phyloP scores from a whole-genome alignment of 495 filamentous ascomycete species.

The Aspergillus avenaceus region DNA sequence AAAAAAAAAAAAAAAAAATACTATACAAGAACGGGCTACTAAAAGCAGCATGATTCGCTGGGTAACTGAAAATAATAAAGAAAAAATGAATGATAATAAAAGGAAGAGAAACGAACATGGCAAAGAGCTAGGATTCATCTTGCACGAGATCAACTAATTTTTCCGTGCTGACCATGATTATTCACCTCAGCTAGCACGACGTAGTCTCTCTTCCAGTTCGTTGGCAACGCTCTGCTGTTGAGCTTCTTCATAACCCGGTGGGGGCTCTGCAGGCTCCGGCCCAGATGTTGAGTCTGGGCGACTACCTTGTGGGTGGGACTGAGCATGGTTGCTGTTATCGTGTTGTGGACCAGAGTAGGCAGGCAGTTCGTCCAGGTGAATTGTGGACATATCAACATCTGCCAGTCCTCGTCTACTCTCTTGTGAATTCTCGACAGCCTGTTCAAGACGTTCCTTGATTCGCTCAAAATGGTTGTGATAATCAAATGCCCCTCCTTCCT shows the following conservation, averaged over 20 bases:
- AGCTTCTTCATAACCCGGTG: constrained; percentile 89
- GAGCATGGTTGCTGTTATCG: constrained; percentile 6
- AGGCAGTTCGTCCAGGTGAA: constrained; percentile 79
- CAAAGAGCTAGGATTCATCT: not conserved
- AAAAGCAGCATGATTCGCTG: not conserved
- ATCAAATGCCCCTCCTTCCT: constrained; percentile 91
- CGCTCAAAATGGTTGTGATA: constrained; percentile 80
- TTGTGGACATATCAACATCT: constrained; percentile 50
- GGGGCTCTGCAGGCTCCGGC: constrained; percentile 66
- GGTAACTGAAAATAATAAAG: not conserved
- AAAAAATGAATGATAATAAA: too few species aligned
- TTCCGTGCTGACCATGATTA: too few species aligned
- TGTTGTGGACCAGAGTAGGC: constrained; percentile 57
- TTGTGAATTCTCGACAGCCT: constrained; percentile 68
- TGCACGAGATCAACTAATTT: not conserved
- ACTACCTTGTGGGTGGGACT: constrained; percentile 8
- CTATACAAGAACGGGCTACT: constrained; percentile 6
- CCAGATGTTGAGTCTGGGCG: constrained; percentile 15
- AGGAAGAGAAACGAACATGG: too few species aligned
- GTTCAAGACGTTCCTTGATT: constrained; percentile 75
- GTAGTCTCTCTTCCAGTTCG: constrained; percentile 49
- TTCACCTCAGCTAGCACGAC: constrained; percentile 31
- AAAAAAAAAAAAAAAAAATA: constrained; percentile 3
- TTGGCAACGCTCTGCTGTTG: constrained; percentile 73
- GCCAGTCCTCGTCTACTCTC: constrained; percentile 43